Evolutionary conservation across 805 yeast species (phyloP), one percentile per base, ranked within the genome.

Genomic region (Metschnikowia orientalis): DNA sequence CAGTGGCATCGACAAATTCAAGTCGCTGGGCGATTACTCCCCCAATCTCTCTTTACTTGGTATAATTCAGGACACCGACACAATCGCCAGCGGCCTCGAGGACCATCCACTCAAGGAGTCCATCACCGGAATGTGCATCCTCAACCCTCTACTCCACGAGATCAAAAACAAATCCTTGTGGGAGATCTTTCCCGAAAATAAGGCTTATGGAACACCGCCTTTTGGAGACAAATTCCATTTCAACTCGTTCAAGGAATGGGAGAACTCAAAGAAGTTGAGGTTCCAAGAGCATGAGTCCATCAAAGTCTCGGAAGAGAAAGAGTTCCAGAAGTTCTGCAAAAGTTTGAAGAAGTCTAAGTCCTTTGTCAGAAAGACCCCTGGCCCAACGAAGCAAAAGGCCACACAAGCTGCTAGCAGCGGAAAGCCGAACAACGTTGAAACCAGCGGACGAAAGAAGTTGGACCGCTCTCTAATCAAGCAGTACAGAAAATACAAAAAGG

Each of bases 121-220:
- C 5, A 46, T 64, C 28, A 61, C 66, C 28, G 69, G 69, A 5
- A 59, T 63, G 62, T 50, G 63, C 21, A 57, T 56, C 21, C 40
- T 60, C 32, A 63, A 62, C 35, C 59, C 61, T 1, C 49, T 50
- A 15, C 48, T 64, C 32, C 52, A 56, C 18, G 59, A 56, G 28
- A 53, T 66, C 12, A 61, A 59, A 33, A 68, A 67, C 38, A 65
- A 58, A 19, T 61, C 56, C 34, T 53, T 67, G 23, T 64, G 71
- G 70, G 52, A 60, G 12, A 29, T 61, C 25, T 48, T 60, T 15
- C 71, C 71, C 3, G 51, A 50, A 23, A 60, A 53, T 14, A 53
- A 55, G 35, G 36, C 53, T 18, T 63, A 56, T 44, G 67, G 63
- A 6, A 40, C 44, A 3, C 61, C 62, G 6, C 69, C 69, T 1